phyloP scores from a whole-genome alignment of 257 asterid genomes.

The Nicotiana otophora region DNA sequence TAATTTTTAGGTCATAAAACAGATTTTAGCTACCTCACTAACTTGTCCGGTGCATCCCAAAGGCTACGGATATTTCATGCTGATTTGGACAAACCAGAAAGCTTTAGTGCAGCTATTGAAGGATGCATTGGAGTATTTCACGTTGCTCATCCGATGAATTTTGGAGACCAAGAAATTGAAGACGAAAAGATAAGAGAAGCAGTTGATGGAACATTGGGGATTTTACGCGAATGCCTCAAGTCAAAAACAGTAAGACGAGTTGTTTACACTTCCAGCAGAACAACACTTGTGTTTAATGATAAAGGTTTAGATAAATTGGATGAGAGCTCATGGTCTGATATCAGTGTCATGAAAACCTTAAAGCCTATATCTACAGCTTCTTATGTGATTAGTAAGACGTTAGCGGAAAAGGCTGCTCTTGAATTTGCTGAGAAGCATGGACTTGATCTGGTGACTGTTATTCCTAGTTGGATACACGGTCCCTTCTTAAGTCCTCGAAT shows the following conservation, averaged over 20 bases:
- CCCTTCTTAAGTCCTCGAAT: constrained; percentile 46
- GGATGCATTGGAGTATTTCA: constrained; percentile 74
- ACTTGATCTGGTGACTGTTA: constrained; percentile 39
- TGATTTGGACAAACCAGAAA: constrained; percentile 44
- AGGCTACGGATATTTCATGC: constrained; percentile 51
- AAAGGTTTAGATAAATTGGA: constrained; percentile 16
- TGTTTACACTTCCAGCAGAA: constrained; percentile 45
- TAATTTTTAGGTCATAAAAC: constrained; percentile 22
- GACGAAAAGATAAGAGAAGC: constrained; percentile 26
- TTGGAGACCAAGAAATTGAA: constrained; percentile 39
- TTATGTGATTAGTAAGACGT: constrained; percentile 45
- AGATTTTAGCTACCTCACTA: constrained; percentile 48
- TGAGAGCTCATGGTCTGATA: constrained; percentile 40
- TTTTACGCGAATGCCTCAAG: constrained; percentile 40
- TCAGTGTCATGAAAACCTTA: constrained; percentile 4
- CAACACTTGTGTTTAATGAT: constrained; percentile 19
- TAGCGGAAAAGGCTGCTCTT: constrained; percentile 45
- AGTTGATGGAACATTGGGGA: constrained; percentile 27
- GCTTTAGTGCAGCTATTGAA: constrained; percentile 39
- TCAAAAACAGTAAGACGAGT: constrained; percentile 46
- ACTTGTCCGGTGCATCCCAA: constrained; percentile 45
- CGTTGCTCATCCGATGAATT: constrained; percentile 63
- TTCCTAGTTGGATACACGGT: constrained; percentile 52
- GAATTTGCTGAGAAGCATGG: constrained; percentile 45
- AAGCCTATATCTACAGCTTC: constrained; percentile 12